Conservation (phyloP, 2,329 filamentous ascomycete species). For the Fusarium irregulare region DNA sequence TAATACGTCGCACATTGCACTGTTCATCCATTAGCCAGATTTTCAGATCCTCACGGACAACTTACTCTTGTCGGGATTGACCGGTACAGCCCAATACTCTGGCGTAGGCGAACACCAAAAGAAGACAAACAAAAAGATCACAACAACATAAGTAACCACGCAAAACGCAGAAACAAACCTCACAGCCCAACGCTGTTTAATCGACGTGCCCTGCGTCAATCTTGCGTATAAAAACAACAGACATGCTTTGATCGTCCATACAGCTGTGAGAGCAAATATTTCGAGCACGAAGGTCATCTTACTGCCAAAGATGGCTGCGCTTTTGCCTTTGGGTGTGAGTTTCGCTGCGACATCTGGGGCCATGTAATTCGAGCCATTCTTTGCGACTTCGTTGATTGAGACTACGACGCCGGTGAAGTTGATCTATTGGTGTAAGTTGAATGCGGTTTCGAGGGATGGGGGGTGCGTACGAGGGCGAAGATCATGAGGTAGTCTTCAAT, state of each 20-base stretch:
- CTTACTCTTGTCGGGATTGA: slow-evolving; percentile 34
- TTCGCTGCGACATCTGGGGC: slow-evolving; percentile 50
- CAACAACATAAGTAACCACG: slow-evolving; percentile 58
- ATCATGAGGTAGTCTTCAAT: slow-evolving; percentile 69
- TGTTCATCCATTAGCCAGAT: slow-evolving; percentile 25
- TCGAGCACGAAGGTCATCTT: slow-evolving; percentile 66
- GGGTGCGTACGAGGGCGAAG: slow-evolving; percentile 55
- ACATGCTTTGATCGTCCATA: slow-evolving; percentile 66
- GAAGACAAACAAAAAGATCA: slow-evolving; percentile 62
- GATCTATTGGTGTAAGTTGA: slow-evolving; percentile 26
- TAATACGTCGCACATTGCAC: slow-evolving; percentile 59
- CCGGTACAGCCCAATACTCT: slow-evolving; percentile 64
- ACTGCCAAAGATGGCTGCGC: slow-evolving; percentile 61
- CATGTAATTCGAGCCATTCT: slow-evolving; percentile 60
- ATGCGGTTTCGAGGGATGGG: no score
- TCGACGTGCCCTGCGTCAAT: slow-evolving; percentile 55
- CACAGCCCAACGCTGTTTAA: slow-evolving; percentile 53
- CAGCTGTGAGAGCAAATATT: slow-evolving; percentile 61
- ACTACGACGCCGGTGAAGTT: slow-evolving; percentile 57
- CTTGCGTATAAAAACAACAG: slow-evolving; percentile 64
- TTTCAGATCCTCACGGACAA: accelerated
- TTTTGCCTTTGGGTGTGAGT: slow-evolving; percentile 59
- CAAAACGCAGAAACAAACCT: slow-evolving; percentile 58
- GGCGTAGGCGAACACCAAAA: slow-evolving; percentile 65
- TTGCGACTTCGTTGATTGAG: slow-evolving; percentile 56